These are phyloP conservation scores for Diospyros lotus DNA, from an alignment of 148 eudicot species.

Conservation along the genomic window DNA sequence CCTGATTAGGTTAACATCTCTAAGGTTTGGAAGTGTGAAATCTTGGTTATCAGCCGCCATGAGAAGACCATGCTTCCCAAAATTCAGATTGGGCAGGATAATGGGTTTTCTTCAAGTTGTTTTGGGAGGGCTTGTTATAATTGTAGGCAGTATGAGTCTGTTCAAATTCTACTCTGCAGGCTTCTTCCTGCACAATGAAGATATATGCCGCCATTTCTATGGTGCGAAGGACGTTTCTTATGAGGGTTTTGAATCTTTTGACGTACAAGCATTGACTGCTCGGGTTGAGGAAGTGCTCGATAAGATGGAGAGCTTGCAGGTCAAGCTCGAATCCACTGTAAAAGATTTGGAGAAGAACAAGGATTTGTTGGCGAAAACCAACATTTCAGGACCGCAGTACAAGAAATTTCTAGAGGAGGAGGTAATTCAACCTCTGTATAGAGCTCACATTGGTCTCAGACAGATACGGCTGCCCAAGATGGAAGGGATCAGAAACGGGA, in stretches of 20 bases:
- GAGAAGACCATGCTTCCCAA: constrained; percentile 47
- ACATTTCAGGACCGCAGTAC: constrained; percentile 49
- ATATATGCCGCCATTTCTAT: constrained; percentile 73
- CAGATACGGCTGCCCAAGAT: constrained; percentile 67
- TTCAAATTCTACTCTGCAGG: constrained; percentile 75
- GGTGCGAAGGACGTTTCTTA: constrained; percentile 27
- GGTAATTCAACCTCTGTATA: constrained; percentile 72
- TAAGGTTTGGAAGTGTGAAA: constrained; percentile 4
- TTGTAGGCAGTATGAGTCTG: constrained; percentile 71
- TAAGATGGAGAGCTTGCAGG: constrained; percentile 70
- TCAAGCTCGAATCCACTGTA: constrained; percentile 62
- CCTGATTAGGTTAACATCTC: background rate
- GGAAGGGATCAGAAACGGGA: constrained; percentile 36
- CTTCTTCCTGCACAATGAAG: constrained; percentile 60
- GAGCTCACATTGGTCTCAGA: constrained; percentile 84
- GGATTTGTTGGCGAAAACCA: constrained; percentile 25
- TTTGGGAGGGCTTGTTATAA: constrained; percentile 69
- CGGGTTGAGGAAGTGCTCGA: constrained; percentile 78
- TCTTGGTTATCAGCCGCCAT: constrained; percentile 29
- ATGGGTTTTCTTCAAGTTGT: constrained; percentile 67
- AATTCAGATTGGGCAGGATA: constrained; percentile 44
- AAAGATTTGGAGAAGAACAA: constrained; percentile 63
- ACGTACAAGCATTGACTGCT: constrained; percentile 46
- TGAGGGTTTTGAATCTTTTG: constrained; percentile 55
- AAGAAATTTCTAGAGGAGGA: constrained; percentile 78